Percentiles rank a stretch among this genome's conserved stretches.
Evolutionary conservation across 305 asterid genomes (phyloP).

Genomic region (Solanum hybrid): DNA sequence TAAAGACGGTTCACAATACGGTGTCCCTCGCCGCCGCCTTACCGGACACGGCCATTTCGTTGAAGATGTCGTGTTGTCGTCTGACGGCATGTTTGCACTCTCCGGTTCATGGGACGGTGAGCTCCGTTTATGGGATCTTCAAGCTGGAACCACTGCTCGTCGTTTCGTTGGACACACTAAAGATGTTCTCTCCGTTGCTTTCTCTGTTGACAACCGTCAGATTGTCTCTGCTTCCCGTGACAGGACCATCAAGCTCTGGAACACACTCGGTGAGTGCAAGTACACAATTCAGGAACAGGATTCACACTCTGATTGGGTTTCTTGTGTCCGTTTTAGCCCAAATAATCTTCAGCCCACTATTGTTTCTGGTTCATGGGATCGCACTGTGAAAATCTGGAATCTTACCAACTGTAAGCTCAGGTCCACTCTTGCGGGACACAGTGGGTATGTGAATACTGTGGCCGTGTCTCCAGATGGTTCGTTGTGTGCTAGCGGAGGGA

Average conservation of each 20-base stretch:
- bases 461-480: conserved; percentile 31
- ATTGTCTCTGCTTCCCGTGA: conserved; percentile 56
- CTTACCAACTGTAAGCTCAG: conserved; percentile 15
- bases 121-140: conserved; percentile 84
- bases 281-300: conserved; percentile 70
- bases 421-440: neutral
- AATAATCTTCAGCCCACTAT: conserved; percentile 41
- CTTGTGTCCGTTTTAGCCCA: conserved; percentile 11
- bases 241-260: conserved; percentile 68
- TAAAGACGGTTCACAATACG: conserved; percentile 57
- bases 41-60: conserved; percentile 77
- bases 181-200: conserved; percentile 76
- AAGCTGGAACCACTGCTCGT: conserved; percentile 62
- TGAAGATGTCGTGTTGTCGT: conserved; percentile 74
- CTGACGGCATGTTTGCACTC: conserved; percentile 79
- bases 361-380: conserved; percentile 76
- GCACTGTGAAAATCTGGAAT: conserved; percentile 10
- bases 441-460: conserved; percentile 33
- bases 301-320: conserved; percentile 69
- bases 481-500: neutral
- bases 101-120: conserved; percentile 93
- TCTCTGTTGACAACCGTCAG: conserved; percentile 71
- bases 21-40: conserved; percentile 72
- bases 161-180: conserved; percentile 85
- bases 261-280: conserved; percentile 7